Percentiles rank a stretch among this genome's conserved stretches.
phyloP scores from a whole-genome alignment of 1,139 yeast genomes.

The Hanseniaspora gamundiae region DNA sequence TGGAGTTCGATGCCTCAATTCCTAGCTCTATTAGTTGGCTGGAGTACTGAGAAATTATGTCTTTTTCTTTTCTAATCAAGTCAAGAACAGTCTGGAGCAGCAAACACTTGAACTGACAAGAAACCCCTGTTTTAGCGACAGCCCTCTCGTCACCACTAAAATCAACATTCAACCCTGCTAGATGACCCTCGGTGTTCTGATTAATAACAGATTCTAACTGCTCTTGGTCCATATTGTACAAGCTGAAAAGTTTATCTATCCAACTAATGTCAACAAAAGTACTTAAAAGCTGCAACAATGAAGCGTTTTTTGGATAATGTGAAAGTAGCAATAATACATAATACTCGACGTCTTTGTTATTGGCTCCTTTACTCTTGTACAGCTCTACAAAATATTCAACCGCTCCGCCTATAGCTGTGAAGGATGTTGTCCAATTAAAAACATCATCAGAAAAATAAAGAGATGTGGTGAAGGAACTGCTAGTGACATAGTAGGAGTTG shows the following conservation, averaged over 20 bases:
- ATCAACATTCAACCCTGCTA: not conserved
- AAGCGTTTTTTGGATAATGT: conserved; percentile 21
- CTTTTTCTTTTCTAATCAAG: conserved; percentile 2
- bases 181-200: conserved; percentile 10
- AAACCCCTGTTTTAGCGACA: conserved; percentile 14
- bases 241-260: not conserved
- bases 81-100: conserved; percentile 8
- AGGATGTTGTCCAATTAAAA: not conserved
- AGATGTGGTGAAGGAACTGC: not conserved
- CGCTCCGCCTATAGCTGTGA: not conserved
- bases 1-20: conserved; percentile 71
- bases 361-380: not conserved
- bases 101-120: conserved; percentile 20
- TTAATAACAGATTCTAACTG: not conserved
- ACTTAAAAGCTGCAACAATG: conserved; percentile 8
- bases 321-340: conserved; percentile 34
- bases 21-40: conserved; percentile 23
- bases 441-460: not conserved
- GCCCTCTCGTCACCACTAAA: conserved; percentile 17
- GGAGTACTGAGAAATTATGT: not conserved
- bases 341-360: conserved; percentile 22
- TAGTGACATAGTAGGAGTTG: not conserved
- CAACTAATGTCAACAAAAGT: conserved; percentile 9
- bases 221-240: not conserved
- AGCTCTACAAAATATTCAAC: not conserved